phyloP scores from a whole-genome alignment of 805 yeast species.

The Wickerhamiella kurtzmanii region DNA sequence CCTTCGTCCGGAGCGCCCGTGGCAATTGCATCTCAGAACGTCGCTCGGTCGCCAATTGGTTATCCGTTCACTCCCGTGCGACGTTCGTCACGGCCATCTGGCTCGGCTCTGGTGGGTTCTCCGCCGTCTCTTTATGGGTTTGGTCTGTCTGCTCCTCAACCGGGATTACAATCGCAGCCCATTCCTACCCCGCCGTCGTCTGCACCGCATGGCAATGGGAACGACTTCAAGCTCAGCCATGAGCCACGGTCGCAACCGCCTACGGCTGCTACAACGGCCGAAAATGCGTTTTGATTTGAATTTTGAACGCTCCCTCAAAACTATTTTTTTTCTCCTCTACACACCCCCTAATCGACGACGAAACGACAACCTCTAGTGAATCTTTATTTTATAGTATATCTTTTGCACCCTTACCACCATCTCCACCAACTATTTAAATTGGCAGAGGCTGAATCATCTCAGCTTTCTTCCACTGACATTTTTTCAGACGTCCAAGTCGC shows the following conservation, averaged over 20 bases:
- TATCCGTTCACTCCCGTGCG: background rate
- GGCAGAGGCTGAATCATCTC: background rate
- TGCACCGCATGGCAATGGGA: background rate
- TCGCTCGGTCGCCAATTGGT: background rate
- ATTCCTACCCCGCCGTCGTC: background rate
- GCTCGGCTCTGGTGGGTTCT: background rate
- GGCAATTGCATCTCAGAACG: background rate
- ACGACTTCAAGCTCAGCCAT: background rate
- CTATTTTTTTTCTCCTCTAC: no score
- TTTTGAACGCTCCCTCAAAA: background rate
- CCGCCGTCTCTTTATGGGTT: background rate
- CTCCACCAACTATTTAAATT: no score
- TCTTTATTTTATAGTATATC: background rate
- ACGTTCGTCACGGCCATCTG: background rate
- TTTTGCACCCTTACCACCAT: background rate
- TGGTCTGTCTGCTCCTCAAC: background rate
- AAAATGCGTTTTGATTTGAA: background rate
- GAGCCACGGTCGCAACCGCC: background rate
- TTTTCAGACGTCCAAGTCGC: background rate
- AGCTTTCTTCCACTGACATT: background rate
- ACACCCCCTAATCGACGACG: background rate
- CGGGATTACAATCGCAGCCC: background rate
- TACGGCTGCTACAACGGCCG: background rate
- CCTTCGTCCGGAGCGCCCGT: no score
- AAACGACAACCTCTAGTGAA: background rate